phyloP scores from a whole-genome alignment of 306 rosid species.

The Malus domestica region DNA sequence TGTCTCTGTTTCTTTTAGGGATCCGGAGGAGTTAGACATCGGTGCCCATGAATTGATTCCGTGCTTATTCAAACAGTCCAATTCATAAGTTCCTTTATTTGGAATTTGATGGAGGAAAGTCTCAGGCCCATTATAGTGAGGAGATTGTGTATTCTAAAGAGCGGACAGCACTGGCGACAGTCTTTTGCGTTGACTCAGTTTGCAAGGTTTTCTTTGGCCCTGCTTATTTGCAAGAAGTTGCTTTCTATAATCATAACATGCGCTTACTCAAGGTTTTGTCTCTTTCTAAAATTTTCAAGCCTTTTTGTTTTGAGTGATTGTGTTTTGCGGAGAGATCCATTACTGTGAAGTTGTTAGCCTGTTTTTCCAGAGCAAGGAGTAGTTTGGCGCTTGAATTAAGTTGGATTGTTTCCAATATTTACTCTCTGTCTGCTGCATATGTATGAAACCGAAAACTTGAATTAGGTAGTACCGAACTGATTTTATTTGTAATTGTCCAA shows the following conservation, averaged over 20 bases:
- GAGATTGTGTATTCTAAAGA: conserved; percentile 15
- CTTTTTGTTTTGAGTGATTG: neutral
- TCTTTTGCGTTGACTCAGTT: conserved; percentile 12
- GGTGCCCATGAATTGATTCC: conserved; percentile 79
- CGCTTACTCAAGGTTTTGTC: conserved; percentile 2
- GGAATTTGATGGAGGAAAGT: conserved; percentile 14
- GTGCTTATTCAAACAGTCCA: conserved; percentile 42
- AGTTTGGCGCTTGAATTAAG: conserved; percentile 12
- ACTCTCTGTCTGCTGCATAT: neutral
- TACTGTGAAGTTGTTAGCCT: conserved; percentile 16
- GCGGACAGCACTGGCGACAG: conserved; percentile 2
- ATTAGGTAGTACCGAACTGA: neutral
- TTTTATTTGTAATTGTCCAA: neutral
- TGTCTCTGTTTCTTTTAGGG: conserved; percentile 38
- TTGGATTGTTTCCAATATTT: neutral
- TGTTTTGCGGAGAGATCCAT: conserved; percentile 2
- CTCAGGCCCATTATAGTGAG: conserved; percentile 1
- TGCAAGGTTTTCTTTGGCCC: conserved; percentile 20
- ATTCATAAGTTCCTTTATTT: conserved; percentile 24
- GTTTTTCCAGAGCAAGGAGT: conserved; percentile 1
- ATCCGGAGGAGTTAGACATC: conserved; percentile 79
- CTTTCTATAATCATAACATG: conserved; percentile 20
- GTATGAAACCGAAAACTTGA: neutral
- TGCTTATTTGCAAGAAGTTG: conserved; percentile 22
- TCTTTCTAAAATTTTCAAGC: neutral